Conservation (phyloP, 1,284 basidiomycete genomes). For the Amylostereum areolatum region DNA sequence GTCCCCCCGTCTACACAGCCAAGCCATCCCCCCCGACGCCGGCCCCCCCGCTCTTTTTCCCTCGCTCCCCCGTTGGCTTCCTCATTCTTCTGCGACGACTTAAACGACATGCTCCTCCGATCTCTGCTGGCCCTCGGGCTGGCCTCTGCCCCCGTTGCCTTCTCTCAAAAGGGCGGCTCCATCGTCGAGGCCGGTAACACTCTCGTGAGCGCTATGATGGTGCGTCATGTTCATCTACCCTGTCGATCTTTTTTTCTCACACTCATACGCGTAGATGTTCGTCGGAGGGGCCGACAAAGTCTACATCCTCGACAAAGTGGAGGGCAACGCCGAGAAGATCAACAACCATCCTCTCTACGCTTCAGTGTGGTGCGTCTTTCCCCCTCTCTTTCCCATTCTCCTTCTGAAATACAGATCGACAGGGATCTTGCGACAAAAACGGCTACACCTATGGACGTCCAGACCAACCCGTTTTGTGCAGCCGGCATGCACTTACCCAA, state of each 20-base stretch:
- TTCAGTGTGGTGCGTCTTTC: conserved; percentile 30
- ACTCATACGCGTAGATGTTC: conserved; percentile 42
- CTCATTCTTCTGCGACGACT: too few species aligned
- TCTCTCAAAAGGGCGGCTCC: conserved; percentile 13
- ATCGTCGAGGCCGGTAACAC: conserved; percentile 33
- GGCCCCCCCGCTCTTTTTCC: too few species aligned
- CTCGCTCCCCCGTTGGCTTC: too few species aligned
- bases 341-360: conserved; percentile 38
- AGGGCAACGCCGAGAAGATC: conserved; percentile 34
- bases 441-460: conserved; percentile 31
- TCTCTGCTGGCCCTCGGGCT: conserved; percentile 4
- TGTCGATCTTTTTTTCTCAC: neutral
- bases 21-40: too few species aligned
- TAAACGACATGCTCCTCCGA: neutral
- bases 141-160: conserved; percentile 3
- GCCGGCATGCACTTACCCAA: conserved; percentile 22
- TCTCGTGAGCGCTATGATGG: conserved; percentile 35
- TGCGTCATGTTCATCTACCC: conserved; percentile 6
- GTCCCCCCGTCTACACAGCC: too few species aligned
- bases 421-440: conserved; percentile 6
- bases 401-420: neutral
- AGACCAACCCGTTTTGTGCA: conserved; percentile 43
- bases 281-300: conserved; percentile 41
- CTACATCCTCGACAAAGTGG: conserved; percentile 43
- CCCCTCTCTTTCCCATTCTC: neutral